Conservation (phyloP, 139 green algal genomes). For the Klebsormidium nitens region DNA sequence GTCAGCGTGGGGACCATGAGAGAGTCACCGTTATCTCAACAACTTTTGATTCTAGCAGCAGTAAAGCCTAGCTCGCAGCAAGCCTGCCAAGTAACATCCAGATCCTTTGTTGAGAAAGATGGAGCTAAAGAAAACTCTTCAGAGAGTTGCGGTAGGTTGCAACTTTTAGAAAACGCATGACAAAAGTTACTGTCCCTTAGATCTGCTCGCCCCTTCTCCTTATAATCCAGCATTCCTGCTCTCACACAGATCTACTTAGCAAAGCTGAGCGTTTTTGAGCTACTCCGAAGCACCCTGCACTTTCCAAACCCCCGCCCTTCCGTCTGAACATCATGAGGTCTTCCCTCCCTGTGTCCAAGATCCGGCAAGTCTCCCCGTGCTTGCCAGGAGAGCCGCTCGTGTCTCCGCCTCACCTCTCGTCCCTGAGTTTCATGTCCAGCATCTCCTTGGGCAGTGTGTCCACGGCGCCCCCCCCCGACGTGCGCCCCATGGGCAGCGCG, state of each 20-base stretch:
- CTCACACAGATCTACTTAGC: neutral
- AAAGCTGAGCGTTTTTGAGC: too few relatives aligned
- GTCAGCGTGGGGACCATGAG: neutral
- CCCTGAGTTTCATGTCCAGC: constrained; percentile 7
- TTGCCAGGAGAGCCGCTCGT: neutral
- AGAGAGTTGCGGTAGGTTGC: too few relatives aligned
- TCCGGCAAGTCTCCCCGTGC: neutral
- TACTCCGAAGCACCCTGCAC: too few relatives aligned
- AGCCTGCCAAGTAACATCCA: neutral
- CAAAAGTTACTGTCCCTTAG: too few relatives aligned
- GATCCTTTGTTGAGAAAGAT: neutral
- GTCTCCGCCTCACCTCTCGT: neutral
- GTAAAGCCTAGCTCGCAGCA: too few relatives aligned
- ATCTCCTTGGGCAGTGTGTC: constrained; percentile 2
- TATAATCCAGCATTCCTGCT: too few relatives aligned
- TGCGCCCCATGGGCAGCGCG: too few relatives aligned
- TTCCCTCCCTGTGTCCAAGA: neutral
- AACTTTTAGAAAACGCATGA: too few relatives aligned
- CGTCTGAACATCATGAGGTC: neutral
- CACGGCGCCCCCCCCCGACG: too few relatives aligned
- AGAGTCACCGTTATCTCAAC: neutral
- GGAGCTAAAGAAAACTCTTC: neutral
- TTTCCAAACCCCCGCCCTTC: neutral
- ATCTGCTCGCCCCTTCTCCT: too few relatives aligned
- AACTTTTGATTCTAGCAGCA: too few relatives aligned